Base-by-base conservation (phyloP, 352 stramenopile species). In the Phytopythium montanum region DNA sequence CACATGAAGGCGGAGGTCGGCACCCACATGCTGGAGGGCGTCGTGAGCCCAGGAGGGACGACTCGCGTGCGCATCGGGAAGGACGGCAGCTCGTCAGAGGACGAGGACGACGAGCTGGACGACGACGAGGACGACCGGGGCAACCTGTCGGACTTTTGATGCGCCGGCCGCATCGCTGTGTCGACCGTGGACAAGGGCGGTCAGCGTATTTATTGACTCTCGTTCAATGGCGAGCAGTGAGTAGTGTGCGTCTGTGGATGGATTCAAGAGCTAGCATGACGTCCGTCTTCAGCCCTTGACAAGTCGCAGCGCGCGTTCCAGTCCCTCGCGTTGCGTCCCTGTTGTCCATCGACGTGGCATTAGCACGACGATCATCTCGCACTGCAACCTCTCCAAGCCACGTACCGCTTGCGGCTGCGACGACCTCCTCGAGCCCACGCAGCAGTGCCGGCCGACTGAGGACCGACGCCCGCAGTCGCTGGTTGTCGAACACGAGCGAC, bases 401-500 rank as follows among this genome's bases (percentile, higher is more conserved):
- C 19, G 23, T 46, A 46, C 39, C 39, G 19, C 13, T 25, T 13
- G 19, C 21, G 18, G 33, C 28, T 39, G 36, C 29, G 8, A 75
- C 13, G 10, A 76, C 16, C 62, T 75, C 59, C 28, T 81, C 70
- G 42, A 85, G 68, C 14, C 48, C 60, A 45, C 48, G 61, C n/a
- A 83, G 51, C 16, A 68, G 60, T 5, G 61, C 36, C 31, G 71
- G 69, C 39, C 46, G 66, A 2, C 69, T 59, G 19, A 78, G 51
- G 9, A 91, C 31, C 29, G 80, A 49, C 1, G 81, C 68, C 13
- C 77, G 68, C 2, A 80, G 75, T 48, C 84, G 79, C 38, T 89
- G 79, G 58, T 87, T 87, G 68, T 91, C 81, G 34, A 76, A 85
- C 25, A 87, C 64, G 39, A 89, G 62, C 13, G 76, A 75, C 69